Evolutionary conservation across 768 basidiomycete species (phyloP).

Genomic region (Boletus speciosus): DNA sequence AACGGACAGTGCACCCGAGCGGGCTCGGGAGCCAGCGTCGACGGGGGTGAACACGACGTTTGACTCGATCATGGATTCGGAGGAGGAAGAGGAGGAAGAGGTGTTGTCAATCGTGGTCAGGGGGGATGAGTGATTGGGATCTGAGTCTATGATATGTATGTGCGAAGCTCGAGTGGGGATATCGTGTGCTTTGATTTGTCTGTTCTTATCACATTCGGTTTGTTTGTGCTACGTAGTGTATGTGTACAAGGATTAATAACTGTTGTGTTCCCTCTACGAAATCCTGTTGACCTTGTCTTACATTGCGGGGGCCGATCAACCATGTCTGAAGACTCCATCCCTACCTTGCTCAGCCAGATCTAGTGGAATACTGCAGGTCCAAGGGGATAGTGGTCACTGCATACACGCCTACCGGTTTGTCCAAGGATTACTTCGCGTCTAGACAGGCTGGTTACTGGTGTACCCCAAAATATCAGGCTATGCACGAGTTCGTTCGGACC

Average conservation of each 20-base stretch:
- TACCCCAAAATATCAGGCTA: too few species aligned
- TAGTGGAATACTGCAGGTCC: background rate
- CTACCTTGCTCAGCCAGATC: background rate
- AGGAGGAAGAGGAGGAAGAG: conserved; percentile 35
- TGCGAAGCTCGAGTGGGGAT: background rate
- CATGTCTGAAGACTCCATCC: background rate
- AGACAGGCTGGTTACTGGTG: too few species aligned
- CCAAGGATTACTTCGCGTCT: background rate
- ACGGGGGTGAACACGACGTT: conserved; percentile 17
- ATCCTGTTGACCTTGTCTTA: background rate
- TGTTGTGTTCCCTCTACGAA: background rate
- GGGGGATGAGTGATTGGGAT: background rate
- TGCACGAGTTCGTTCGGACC: background rate
- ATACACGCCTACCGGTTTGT: background rate
- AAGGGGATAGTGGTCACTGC: background rate
- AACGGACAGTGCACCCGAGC: conserved; percentile 3
- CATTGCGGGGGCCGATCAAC: background rate
- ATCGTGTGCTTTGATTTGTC: background rate
- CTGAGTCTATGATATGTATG: background rate
- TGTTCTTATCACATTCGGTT: background rate
- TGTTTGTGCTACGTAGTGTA: too few species aligned
- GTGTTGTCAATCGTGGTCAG: background rate
- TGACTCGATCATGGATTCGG: conserved; percentile 55
- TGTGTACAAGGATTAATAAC: too few species aligned
- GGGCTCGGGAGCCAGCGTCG: conserved; percentile 1